Percentiles rank a stretch among this genome's conserved stretches.
Conservation (phyloP, 2,329 filamentous ascomycete species). For the Hypocrella siamensis region DNA sequence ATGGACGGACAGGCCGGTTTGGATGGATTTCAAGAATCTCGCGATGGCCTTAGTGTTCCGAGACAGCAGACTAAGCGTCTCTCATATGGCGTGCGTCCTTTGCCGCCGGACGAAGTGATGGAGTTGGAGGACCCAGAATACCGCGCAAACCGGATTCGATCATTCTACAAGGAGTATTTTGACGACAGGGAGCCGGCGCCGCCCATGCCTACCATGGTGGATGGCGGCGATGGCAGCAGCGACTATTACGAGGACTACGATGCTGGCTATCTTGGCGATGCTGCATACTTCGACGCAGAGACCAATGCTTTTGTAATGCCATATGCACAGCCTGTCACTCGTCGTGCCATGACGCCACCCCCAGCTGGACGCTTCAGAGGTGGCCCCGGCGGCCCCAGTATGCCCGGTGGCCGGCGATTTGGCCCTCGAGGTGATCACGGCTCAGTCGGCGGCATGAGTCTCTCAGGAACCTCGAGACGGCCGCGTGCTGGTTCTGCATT, state of each 20-base stretch:
- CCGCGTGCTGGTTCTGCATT: constrained; percentile 33
- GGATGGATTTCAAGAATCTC: constrained; percentile 13
- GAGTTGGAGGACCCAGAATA: constrained; percentile 82
- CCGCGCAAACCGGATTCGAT: constrained; percentile 88
- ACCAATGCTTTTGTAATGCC: constrained; percentile 62
- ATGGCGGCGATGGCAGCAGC: no score
- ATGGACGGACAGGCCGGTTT: constrained; percentile 15
- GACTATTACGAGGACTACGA: constrained; percentile 71
- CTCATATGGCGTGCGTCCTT: constrained; percentile 63
- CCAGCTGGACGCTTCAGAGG: constrained; percentile 39
- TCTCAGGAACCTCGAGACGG: constrained; percentile 31
- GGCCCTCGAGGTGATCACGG: constrained; percentile 23
- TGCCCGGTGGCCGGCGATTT: constrained; percentile 9
- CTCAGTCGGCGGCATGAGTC: constrained; percentile 32
- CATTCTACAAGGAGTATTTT: constrained; percentile 99
- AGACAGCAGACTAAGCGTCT: constrained; percentile 39
- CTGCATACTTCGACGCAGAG: constrained; percentile 49
- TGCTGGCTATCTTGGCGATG: constrained; percentile 52
- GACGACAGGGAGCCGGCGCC: constrained; percentile 53
- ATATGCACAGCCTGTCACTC: constrained; percentile 70
- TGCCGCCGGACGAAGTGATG: constrained; percentile 69
- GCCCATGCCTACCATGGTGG: constrained; percentile 21
- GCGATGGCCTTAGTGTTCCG: constrained; percentile 34
- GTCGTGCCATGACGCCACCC: constrained; percentile 91
- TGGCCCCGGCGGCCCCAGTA: constrained; percentile 13